Percentiles rank a stretch among this genome's conserved stretches.
Conservation (phyloP, 83 land plant species). For the Diphasiastrum complanatum region DNA sequence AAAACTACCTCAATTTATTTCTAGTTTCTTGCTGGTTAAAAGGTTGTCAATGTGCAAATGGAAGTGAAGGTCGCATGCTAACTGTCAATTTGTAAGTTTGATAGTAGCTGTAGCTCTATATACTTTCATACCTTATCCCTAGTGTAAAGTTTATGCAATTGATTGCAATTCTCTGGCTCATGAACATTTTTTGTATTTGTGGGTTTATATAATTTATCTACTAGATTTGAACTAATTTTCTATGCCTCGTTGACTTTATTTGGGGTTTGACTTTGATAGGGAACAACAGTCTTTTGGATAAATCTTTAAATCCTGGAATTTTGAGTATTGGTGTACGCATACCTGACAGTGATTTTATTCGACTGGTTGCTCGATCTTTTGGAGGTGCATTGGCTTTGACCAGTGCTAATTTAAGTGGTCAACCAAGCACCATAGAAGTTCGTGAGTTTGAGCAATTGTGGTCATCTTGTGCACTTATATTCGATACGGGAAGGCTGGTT, state of each 20-base stretch:
- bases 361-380: slow-evolving; percentile 55
- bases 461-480: slow-evolving; percentile 72
- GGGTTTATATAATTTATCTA: no score
- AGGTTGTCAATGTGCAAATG: no score
- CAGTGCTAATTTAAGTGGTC: slow-evolving; percentile 83
- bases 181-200: no score
- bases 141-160: no score
- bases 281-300: slow-evolving; percentile 57
- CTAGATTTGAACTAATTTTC: not conserved
- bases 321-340: slow-evolving; percentile 84
- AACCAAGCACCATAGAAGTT: slow-evolving; percentile 66
- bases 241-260: not conserved
- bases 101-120: no score
- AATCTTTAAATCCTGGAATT: slow-evolving; percentile 84
- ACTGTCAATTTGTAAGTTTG: no score
- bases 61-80: no score
- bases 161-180: no score
- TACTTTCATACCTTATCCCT: no score
- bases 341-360: slow-evolving; percentile 67
- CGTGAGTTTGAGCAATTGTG: slow-evolving; percentile 77
- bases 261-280: slow-evolving; percentile 38
- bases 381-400: slow-evolving; percentile 89
- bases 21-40: no score
- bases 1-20: no score
- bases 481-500: slow-evolving; percentile 77